phyloP scores from a whole-genome alignment of 306 rosid species.

The Abrus precatorius region DNA sequence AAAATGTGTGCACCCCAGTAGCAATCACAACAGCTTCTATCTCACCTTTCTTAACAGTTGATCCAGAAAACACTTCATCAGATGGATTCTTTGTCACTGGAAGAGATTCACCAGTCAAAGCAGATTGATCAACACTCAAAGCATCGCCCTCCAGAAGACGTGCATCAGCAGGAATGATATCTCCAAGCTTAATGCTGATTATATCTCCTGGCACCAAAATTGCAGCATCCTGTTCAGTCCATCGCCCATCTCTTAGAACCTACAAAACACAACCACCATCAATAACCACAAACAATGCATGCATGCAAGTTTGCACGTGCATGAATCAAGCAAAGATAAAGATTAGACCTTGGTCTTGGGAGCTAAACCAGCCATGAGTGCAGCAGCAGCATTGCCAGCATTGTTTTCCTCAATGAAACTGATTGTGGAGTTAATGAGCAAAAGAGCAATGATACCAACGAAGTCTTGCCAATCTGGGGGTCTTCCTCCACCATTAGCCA shows the following conservation, averaged over 20 bases:
- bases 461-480: constrained; percentile 99
- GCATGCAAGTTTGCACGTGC: not conserved
- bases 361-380: constrained; percentile 99
- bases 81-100: constrained; percentile 91
- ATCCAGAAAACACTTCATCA: constrained; percentile 97
- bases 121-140: constrained; percentile 96
- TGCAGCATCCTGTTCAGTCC: constrained; percentile 96
- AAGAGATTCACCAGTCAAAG: constrained; percentile 97
- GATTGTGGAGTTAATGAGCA: constrained; percentile 93
- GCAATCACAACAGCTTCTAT: constrained; percentile 98
- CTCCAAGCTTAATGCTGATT: constrained; percentile 95
- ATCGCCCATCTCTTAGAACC: constrained; percentile 95
- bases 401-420: constrained; percentile 96
- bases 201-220: constrained; percentile 98
- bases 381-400: constrained; percentile 99
- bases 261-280: constrained; percentile 38
- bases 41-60: constrained; percentile 98
- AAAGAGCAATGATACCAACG: constrained; percentile 78
- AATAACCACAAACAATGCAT: constrained; percentile 7
- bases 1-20: constrained; percentile 98
- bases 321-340: not conserved
- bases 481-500: constrained; percentile 87
- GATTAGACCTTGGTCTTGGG: constrained; percentile 90
- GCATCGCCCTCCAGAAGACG: constrained; percentile 99
- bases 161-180: constrained; percentile 97